phyloP scores from a whole-genome alignment of 2,329 filamentous ascomycete species.

The Alternaria arbusti region DNA sequence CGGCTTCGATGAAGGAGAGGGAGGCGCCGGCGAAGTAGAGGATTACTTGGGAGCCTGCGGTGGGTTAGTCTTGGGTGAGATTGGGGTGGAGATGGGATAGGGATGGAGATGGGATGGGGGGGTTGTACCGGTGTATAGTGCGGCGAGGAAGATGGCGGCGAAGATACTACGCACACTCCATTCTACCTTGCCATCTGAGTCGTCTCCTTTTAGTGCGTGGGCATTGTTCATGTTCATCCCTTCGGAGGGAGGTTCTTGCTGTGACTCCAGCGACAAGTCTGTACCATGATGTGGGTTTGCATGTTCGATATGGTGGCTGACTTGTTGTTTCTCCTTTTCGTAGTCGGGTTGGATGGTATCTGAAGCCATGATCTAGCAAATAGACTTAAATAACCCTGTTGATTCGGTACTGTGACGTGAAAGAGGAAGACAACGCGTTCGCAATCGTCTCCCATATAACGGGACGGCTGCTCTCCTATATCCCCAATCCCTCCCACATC shows the following conservation, averaged over 20 bases:
- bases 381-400: background rate
- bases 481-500: background rate
- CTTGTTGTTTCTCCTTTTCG: slow-evolving; percentile 32
- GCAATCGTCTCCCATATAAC: background rate
- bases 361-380: background rate
- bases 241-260: no score
- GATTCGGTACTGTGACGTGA: background rate
- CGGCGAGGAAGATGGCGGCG: slow-evolving; percentile 46
- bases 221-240: slow-evolving; percentile 43
- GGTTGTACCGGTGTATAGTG: slow-evolving; percentile 43
- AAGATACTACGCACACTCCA: slow-evolving; percentile 46
- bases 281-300: slow-evolving; percentile 18
- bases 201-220: slow-evolving; percentile 48
- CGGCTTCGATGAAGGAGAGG: slow-evolving; percentile 38
- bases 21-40: slow-evolving; percentile 45
- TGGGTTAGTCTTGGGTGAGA: background rate
- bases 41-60: slow-evolving; percentile 41
- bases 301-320: slow-evolving; percentile 33
- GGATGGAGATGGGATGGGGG: background rate
- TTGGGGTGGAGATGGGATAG: background rate
- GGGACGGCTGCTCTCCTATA: background rate
- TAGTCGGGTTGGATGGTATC: slow-evolving; percentile 11
- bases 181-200: slow-evolving; percentile 49
- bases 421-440: background rate
- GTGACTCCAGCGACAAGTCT: slow-evolving; percentile 30